Evolutionary conservation across 78 protist species (phyloP).

Genomic region (Planoprotostelium fungivorum): DNA sequence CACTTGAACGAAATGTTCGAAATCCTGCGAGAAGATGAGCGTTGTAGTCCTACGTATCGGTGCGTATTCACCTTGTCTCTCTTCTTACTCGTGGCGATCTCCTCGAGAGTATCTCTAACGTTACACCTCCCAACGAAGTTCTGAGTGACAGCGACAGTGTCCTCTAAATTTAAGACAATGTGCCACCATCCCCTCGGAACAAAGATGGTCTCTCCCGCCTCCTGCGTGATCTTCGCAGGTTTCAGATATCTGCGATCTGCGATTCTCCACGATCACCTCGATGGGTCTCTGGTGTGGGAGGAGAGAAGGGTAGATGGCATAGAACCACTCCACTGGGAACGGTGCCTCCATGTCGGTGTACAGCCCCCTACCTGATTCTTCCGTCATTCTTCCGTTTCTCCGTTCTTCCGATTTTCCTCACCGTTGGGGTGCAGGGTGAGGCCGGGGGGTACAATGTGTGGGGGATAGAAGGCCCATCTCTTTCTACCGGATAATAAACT

Average conservation of each 20-base stretch:
- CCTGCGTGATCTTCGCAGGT: conserved; percentile 9
- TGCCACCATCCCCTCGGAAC: conserved; percentile 76
- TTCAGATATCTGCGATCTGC: neutral
- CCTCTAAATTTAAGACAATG: conserved; percentile 68
- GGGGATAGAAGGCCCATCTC: conserved; percentile 66
- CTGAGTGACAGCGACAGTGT: conserved; percentile 78
- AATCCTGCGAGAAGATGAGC: neutral
- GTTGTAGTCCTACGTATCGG: neutral
- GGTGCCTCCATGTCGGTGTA: neutral
- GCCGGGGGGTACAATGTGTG: conserved; percentile 29
- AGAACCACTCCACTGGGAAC: neutral
- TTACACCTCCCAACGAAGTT: conserved; percentile 27
- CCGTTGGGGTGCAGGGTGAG: conserved; percentile 11
- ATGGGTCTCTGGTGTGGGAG: conserved; percentile 53
- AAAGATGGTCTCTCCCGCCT: conserved; percentile 64
- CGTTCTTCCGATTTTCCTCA: too few species aligned
- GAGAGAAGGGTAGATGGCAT: conserved; percentile 25
- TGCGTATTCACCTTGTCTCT: neutral
- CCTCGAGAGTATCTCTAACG: neutral
- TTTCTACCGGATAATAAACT: conserved; percentile 29
- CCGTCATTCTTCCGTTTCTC: too few species aligned
- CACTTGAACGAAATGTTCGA: neutral
- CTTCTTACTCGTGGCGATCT: neutral
- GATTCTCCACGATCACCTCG: conserved; percentile 11
- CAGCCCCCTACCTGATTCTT: neutral